Conservation (phyloP, 257 asterid species). For the Primulina tabacum region DNA sequence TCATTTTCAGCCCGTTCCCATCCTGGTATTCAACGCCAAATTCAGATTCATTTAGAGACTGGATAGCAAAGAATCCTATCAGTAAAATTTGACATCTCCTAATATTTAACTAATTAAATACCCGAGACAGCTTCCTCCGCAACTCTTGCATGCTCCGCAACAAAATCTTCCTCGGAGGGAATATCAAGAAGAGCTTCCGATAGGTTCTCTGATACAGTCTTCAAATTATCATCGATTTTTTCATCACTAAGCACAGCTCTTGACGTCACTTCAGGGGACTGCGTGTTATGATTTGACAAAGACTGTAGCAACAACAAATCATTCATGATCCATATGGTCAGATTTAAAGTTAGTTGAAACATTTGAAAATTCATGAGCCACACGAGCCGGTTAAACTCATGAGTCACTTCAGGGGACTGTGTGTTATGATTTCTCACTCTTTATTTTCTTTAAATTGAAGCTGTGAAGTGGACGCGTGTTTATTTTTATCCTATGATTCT, state of each 20-base stretch:
- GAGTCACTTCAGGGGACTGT: neutral
- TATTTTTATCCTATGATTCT: neutral
- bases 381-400: neutral
- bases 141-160: conserved; percentile 86
- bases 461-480: neutral
- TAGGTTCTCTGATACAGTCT: conserved; percentile 56
- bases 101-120: conserved; percentile 20
- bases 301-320: conserved; percentile 39
- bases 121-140: conserved; percentile 99
- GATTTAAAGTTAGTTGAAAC: conserved; percentile 1
- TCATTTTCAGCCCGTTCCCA: conserved; percentile 97
- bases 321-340: conserved; percentile 11
- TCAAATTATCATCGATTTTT: conserved; percentile 41
- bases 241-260: conserved; percentile 51
- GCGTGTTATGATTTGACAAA: conserved; percentile 41
- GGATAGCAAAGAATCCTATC: neutral
- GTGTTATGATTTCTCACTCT: neutral
- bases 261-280: conserved; percentile 83
- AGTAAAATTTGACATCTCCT: neutral
- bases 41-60: neutral
- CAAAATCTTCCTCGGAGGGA: conserved; percentile 73
- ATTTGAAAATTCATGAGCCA: neutral
- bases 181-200: conserved; percentile 70
- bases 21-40: conserved; percentile 43
- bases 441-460: neutral